Evolutionary conservation across 1,139 yeast species (phyloP), one percentile per base, ranked within the genome.

Genomic region (Pichia sp.): DNA sequence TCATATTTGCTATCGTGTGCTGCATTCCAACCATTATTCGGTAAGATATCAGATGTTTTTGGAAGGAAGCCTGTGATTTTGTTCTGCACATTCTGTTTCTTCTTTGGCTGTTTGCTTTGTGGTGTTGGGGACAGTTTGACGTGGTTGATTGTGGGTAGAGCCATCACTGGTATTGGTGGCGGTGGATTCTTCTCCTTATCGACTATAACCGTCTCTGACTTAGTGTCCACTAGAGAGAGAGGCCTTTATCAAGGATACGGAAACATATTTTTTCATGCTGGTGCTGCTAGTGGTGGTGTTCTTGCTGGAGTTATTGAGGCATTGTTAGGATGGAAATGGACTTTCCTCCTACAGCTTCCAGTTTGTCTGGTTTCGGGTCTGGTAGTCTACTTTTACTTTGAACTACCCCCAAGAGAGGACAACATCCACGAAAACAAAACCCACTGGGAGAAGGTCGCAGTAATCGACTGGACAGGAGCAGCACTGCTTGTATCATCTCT

Each of bases 11-110:
- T 76, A 9, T 66, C 81, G 4, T 69, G 72, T 48, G 70, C 79
- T 0, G 77, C 79, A 1, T 73, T 74, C 50, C 82, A 75, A 56
- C 95, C 95, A 2, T 58, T 86, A 9, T 44, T 44, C 34, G 95
- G 95, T 15, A 84, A 84, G 49, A 60, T 86, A 23, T 77, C 91
- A 1, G 95, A 85, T 49, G 81, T 62, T 12, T 48, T 64, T 22
- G 69, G 69, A 1, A 49, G 68, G 22, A 52, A 56, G 34, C 41
- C 47, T 33, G 64, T 79, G 4, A 52, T 77, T 51, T 46, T 76
- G n/a, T 60, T 58, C 2, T 74, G 79, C 3, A 64, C 79, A 6
- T 48, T 68, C 8, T 53, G 80, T 8, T 81, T 81, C 49, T 77
- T 73, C 47, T 50, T 72, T 5, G 88, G 88, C 0, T 77, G 85